Percentiles rank a stretch among this genome's conserved stretches.
Conservation (phyloP, 2,329 filamentous ascomycete genomes). For the Colletotrichum agaves region DNA sequence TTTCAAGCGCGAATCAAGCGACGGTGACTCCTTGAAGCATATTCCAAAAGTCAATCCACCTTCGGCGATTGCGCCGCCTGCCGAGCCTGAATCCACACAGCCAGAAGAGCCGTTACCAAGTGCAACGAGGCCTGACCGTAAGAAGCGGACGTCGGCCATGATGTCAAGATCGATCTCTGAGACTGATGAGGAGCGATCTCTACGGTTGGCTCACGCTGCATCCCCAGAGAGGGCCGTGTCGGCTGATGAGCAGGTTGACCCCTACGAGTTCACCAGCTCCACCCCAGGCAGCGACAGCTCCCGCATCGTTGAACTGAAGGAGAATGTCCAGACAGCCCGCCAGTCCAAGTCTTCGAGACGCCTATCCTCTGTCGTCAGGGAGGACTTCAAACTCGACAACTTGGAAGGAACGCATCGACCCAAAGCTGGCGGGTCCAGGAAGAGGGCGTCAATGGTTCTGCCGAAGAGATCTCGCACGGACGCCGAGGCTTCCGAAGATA, state of each 20-base stretch:
- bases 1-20: conserved; percentile 49
- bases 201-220: not conserved
- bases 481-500: conserved; percentile 44
- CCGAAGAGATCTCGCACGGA: conserved; percentile 47
- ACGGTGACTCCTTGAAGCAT: conserved; percentile 47
- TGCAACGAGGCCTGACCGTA: conserved; percentile 51
- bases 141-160: conserved; percentile 52
- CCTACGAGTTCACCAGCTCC: conserved; percentile 65
- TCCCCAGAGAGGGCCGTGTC: not conserved
- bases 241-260: conserved; percentile 48
- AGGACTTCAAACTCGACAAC: conserved; percentile 47
- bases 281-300: conserved; percentile 50
- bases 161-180: conserved; percentile 34
- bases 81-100: conserved; percentile 54
- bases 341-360: conserved; percentile 50
- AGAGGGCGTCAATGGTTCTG: conserved; percentile 56
- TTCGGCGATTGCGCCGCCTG: conserved; percentile 41
- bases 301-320: conserved; percentile 40
- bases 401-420: conserved; percentile 43
- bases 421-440: conserved; percentile 44
- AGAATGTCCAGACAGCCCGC: conserved; percentile 44
- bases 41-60: conserved; percentile 38
- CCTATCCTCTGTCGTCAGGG: conserved; percentile 51
- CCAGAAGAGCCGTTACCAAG: conserved; percentile 44
- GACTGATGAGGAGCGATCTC: conserved; percentile 17